Percentiles rank a stretch among this genome's conserved stretches.
Conservation (phyloP, 2,329 filamentous ascomycete genomes). For the Fusarium stilboides region DNA sequence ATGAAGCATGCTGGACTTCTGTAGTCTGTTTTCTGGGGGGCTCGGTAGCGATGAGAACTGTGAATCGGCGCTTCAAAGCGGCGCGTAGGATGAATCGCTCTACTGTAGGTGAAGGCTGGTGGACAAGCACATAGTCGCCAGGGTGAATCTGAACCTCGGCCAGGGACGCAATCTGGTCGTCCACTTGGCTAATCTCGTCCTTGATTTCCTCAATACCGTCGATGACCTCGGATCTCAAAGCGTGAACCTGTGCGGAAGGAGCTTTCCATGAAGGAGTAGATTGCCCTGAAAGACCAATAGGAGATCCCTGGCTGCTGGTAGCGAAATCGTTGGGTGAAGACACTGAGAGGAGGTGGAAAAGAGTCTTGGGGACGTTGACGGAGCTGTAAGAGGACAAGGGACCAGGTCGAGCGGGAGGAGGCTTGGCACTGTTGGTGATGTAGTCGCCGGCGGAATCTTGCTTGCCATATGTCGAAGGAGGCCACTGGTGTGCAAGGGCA, state of each 20-base stretch:
- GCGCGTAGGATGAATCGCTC: constrained; percentile 92
- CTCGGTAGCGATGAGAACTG: constrained; percentile 85
- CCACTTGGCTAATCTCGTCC: constrained; percentile 92
- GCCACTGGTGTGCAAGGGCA: constrained; percentile 49
- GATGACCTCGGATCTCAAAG: constrained; percentile 90
- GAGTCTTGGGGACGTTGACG: constrained; percentile 79
- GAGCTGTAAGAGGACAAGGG: constrained; percentile 74
- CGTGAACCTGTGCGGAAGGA: constrained; percentile 68
- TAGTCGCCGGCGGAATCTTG: constrained; percentile 54
- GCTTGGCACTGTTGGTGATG: constrained; percentile 48
- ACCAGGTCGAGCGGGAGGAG: constrained; percentile 67
- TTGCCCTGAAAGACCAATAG: constrained; percentile 63
- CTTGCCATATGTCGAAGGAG: constrained; percentile 54
- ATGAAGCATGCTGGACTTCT: constrained; percentile 64
- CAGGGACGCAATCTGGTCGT: constrained; percentile 91
- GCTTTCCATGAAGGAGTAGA: constrained; percentile 63
- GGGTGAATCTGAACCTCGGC: constrained; percentile 94
- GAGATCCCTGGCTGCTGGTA: constrained; percentile 59
- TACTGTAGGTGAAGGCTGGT: constrained; percentile 88
- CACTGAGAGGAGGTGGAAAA: constrained; percentile 90
- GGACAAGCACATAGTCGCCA: constrained; percentile 91
- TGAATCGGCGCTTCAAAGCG: constrained; percentile 91
- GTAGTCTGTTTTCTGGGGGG: constrained; percentile 57
- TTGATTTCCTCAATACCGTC: constrained; percentile 96
- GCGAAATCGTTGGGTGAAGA: constrained; percentile 66